Percentiles rank a stretch among this genome's conserved stretches.
Evolutionary conservation across 1,284 basidiomycete species (phyloP).

Genomic region (Xerocomus nothofagi): DNA sequence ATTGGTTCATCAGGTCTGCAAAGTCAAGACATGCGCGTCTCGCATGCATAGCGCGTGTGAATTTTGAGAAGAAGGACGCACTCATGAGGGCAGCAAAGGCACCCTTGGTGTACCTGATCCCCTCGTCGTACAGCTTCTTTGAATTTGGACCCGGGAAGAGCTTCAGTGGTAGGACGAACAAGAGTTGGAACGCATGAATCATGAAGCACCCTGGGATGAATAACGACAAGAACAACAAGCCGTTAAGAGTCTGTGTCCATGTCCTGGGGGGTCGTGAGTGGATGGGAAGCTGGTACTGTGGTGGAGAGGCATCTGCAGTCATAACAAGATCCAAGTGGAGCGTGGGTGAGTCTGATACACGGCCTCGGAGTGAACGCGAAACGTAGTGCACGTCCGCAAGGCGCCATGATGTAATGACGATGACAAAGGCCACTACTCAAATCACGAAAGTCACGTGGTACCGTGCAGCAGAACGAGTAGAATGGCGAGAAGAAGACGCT

Average conservation of each 20-base stretch:
- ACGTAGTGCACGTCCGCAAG: not conserved
- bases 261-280: slow-evolving; percentile 53
- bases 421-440: slow-evolving; percentile 14
- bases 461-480: too few species aligned
- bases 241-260: slow-evolving; percentile 54
- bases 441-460: slow-evolving; percentile 22
- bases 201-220: slow-evolving; percentile 71
- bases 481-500: too few species aligned
- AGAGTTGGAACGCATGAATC: slow-evolving; percentile 69
- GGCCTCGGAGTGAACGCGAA: not conserved
- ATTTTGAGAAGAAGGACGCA: slow-evolving; percentile 39
- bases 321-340: slow-evolving; percentile 18
- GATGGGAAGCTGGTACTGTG: slow-evolving; percentile 57
- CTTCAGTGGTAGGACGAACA: slow-evolving; percentile 64
- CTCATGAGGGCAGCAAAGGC: slow-evolving; percentile 75
- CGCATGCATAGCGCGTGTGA: slow-evolving; percentile 1
- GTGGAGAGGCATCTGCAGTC: slow-evolving; percentile 15
- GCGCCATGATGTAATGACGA: slow-evolving; percentile 24
- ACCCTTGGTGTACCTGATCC: slow-evolving; percentile 80
- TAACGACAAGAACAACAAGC: slow-evolving; percentile 54
- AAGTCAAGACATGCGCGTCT: slow-evolving; percentile 14
- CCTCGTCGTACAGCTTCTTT: slow-evolving; percentile 57
- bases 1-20: slow-evolving; percentile 74
- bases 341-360: slow-evolving; percentile 9
- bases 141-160: slow-evolving; percentile 49